A percentile compares a stretch with the other conserved stretches of the same genome.
These are phyloP conservation scores for Chrysoporthe austroafricana DNA, from an alignment of 2,329 filamentous ascomycete genomes.

Conservation along the genomic window DNA sequence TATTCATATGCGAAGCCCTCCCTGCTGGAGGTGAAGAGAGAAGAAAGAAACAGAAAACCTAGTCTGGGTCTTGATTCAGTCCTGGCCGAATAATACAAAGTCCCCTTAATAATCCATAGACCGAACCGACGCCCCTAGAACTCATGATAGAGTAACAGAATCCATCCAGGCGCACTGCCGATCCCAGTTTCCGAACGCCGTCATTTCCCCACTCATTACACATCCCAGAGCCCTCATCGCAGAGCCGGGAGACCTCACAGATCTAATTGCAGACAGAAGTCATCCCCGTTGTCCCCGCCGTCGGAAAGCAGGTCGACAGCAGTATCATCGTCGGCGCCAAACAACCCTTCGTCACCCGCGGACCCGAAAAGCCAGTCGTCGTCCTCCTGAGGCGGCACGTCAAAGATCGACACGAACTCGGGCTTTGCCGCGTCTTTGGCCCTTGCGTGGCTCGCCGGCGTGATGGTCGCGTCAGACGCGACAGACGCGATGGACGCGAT, in stretches of 20 bases:
- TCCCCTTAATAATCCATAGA: neutral
- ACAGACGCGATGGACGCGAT: slow-evolving; percentile 31
- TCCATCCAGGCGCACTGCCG: slow-evolving; percentile 8
- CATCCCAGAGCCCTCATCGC: neutral
- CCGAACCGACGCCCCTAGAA: neutral
- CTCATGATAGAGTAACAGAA: neutral
- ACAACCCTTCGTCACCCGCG: slow-evolving; percentile 55
- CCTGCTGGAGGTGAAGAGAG: neutral
- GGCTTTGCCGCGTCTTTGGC: slow-evolving; percentile 40
- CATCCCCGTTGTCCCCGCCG: slow-evolving; percentile 11
- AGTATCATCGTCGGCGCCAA: neutral
- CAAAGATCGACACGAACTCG: slow-evolving; percentile 63
- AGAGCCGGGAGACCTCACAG: slow-evolving; percentile 2
- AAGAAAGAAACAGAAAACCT: neutral
- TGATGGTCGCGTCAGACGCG: slow-evolving; percentile 49
- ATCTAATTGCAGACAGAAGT: slow-evolving; percentile 18
- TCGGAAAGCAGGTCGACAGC: slow-evolving; percentile 3
- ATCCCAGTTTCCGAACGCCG: neutral
- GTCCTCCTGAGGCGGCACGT: slow-evolving; percentile 45
- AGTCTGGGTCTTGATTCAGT: neutral
- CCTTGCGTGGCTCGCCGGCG: slow-evolving; percentile 48
- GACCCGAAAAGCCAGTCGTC: slow-evolving; percentile 47
- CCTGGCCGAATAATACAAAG: neutral
- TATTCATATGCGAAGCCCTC: neutral
- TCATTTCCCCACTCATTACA: neutral